These are phyloP conservation scores for Zoysia pacifica DNA, from an alignment of 176 grass and related monocot genomes.

Conservation along the genomic window DNA sequence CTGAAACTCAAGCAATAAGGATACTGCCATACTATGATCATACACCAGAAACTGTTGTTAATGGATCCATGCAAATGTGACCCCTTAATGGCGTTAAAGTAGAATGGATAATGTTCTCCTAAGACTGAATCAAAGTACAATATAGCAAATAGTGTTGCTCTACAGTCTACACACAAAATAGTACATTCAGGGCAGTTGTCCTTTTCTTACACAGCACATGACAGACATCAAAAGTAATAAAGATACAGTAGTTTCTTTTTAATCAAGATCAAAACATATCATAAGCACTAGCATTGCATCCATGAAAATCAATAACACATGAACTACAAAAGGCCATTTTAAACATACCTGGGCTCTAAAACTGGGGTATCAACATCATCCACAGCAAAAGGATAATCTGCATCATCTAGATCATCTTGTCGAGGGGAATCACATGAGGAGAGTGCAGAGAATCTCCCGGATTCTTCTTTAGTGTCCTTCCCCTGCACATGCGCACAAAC, in stretches of 20 bases:
- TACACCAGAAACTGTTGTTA: conserved; percentile 15
- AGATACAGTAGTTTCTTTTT: no score
- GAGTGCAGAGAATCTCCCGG: conserved; percentile 87
- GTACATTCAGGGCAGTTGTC: conserved; percentile 4
- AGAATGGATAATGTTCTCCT: not conserved
- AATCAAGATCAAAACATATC: not conserved
- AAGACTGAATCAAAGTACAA: not conserved
- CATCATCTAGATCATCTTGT: conserved; percentile 77
- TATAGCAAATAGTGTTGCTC: not conserved
- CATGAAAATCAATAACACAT: conserved; percentile 13
- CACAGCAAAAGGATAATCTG: conserved; percentile 85
- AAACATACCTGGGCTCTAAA: conserved; percentile 70
- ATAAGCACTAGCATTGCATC: not conserved
- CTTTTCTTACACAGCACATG: not conserved
- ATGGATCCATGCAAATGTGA: not conserved
- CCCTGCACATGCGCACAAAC: conserved; percentile 28
- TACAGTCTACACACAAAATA: not conserved
- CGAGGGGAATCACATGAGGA: conserved; percentile 74
- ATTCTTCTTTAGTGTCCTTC: conserved; percentile 86
- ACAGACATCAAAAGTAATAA: not conserved
- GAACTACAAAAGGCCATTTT: not conserved
- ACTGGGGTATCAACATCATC: conserved; percentile 85
- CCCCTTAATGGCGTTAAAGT: not conserved
- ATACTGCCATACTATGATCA: not conserved
- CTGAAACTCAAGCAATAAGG: not conserved